Evolutionary conservation across 257 asterid genomes (phyloP).

Genomic region (Nicotiana sylvestris): DNA sequence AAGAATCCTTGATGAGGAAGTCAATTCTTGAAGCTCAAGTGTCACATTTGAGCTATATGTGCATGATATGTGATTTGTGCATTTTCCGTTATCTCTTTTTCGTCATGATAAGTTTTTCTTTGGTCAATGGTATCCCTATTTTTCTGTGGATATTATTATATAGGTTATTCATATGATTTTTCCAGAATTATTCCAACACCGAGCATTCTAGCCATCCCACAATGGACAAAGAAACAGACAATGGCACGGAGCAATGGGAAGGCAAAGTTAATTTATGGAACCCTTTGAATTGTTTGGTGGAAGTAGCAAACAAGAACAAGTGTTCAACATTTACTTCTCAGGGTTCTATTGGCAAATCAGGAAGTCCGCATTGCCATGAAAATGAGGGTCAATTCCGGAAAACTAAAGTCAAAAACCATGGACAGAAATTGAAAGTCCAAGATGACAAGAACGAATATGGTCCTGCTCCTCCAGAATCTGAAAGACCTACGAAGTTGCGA

Average conservation of each 20-base stretch:
- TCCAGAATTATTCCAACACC: slow-evolving; percentile 56
- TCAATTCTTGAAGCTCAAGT: too few relatives aligned
- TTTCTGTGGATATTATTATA: not conserved
- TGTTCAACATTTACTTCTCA: slow-evolving; percentile 52
- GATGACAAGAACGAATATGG: slow-evolving; percentile 48
- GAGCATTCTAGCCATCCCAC: slow-evolving; percentile 46
- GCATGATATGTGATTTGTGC: not conserved
- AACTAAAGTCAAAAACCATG: slow-evolving; percentile 53
- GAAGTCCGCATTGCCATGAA: slow-evolving; percentile 39
- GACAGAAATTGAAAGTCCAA: slow-evolving; percentile 53
- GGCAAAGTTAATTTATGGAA: slow-evolving; percentile 85
- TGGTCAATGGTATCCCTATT: not conserved
- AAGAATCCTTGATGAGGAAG: too few relatives aligned
- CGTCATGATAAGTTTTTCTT: not conserved
- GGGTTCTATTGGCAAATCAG: slow-evolving; percentile 57
- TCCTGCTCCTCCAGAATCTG: slow-evolving; percentile 47
- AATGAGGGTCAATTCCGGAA: slow-evolving; percentile 45
- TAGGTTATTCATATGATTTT: slow-evolving; percentile 18
- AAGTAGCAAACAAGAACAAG: slow-evolving; percentile 87
- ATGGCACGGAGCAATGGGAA: slow-evolving; percentile 54
- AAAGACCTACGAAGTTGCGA: slow-evolving; percentile 61
- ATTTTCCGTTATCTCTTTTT: not conserved
- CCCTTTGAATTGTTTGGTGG: slow-evolving; percentile 84
- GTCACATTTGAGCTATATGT: too few relatives aligned
- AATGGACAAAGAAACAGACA: slow-evolving; percentile 45